Percentiles rank a stretch among this genome's conserved stretches.
phyloP scores from a whole-genome alignment of 805 yeast genomes.

The Wickerhamomyces bovis region DNA sequence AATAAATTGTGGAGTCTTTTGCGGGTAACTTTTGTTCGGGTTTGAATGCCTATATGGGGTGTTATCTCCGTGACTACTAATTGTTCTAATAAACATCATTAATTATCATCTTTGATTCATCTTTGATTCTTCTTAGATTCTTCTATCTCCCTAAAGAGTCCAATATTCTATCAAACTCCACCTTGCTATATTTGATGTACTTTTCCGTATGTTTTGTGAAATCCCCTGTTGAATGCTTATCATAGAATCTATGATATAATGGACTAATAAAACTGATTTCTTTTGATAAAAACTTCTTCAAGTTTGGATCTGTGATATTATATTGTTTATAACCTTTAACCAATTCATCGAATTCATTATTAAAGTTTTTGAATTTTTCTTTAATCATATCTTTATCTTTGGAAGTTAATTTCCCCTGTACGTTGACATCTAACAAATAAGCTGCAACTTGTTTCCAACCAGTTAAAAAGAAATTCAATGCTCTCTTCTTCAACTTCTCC shows the following conservation, averaged over 20 bases:
- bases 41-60: no score
- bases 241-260: constrained; percentile 78
- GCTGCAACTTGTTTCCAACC: constrained; percentile 81
- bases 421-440: constrained; percentile 73
- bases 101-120: no score
- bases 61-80: no score
- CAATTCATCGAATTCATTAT: constrained; percentile 75
- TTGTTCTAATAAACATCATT: no score
- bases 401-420: constrained; percentile 49
- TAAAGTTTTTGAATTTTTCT: constrained; percentile 78
- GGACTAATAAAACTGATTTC: constrained; percentile 78
- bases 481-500: constrained; percentile 65
- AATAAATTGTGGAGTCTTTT: no score
- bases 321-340: constrained; percentile 59
- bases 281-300: constrained; percentile 56
- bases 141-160: constrained; percentile 25
- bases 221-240: constrained; percentile 64
- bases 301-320: constrained; percentile 57
- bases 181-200: constrained; percentile 60
- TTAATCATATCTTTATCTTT: constrained; percentile 79
- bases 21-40: no score
- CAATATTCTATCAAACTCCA: constrained; percentile 35
- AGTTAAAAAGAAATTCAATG: constrained; percentile 60
- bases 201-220: constrained; percentile 66
- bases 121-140: no score